A percentile compares a stretch with the other conserved stretches of the same genome.
Conservation (phyloP, 306 rosid genomes). For the Castanospermum australe region DNA sequence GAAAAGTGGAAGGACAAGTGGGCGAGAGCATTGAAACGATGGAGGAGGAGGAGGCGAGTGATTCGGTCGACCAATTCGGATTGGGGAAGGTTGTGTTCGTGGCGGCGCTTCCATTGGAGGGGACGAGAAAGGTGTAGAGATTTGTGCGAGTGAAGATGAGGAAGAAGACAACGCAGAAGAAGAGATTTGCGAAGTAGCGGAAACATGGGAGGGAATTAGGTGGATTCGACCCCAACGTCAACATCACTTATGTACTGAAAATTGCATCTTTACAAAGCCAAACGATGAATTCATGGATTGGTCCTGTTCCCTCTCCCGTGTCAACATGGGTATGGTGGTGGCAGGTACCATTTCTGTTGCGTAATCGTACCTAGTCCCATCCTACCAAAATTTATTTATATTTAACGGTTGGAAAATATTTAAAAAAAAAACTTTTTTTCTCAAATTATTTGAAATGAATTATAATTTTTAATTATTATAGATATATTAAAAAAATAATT, state of each 20-base stretch:
- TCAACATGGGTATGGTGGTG: no score
- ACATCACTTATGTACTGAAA: not conserved
- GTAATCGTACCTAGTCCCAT: no score
- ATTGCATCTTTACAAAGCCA: no score
- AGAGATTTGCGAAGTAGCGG: conserved; percentile 13
- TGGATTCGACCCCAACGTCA: not conserved
- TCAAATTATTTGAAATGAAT: no score
- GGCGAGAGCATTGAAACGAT: conserved; percentile 52
- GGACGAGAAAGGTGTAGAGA: conserved; percentile 42
- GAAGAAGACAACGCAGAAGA: not conserved
- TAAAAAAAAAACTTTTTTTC: no score
- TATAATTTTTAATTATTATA: no score
- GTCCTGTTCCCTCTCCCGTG: no score
- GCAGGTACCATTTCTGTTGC: no score
- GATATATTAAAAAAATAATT: no score
- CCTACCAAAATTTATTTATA: no score
- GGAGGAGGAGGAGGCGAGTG: conserved; percentile 67
- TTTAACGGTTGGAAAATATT: no score
- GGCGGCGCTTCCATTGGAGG: conserved; percentile 65
- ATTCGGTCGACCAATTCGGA: conserved; percentile 57
- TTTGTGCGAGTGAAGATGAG: conserved; percentile 16
- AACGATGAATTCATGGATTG: no score
- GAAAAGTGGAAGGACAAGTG: conserved; percentile 55
- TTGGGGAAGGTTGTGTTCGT: conserved; percentile 51
- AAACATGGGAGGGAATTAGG: not conserved